A percentile compares a stretch with the other conserved stretches of the same genome.
phyloP scores from a whole-genome alignment of 2,329 filamentous ascomycete genomes.

The Polytolypa hystricis region DNA sequence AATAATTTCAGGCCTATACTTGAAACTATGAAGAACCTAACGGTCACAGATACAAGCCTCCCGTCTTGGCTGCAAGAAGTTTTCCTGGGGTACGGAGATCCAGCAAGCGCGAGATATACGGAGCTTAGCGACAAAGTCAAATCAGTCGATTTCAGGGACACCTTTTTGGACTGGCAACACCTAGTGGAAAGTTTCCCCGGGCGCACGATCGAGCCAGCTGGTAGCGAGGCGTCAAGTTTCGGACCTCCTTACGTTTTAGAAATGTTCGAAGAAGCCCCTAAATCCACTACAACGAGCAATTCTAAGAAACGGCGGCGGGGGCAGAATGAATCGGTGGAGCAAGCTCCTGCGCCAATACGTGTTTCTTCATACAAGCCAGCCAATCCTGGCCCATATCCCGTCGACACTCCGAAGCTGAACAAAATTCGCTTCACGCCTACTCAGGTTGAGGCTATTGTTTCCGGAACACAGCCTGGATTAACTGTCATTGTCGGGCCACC shows the following conservation, averaged over 20 bases:
- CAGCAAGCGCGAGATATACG: slow-evolving; percentile 74
- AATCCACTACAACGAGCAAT: slow-evolving; percentile 45
- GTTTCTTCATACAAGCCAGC: slow-evolving; percentile 84
- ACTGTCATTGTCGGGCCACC: slow-evolving; percentile 91
- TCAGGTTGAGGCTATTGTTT: slow-evolving; percentile 85
- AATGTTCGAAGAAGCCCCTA: slow-evolving; percentile 43
- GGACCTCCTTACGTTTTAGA: slow-evolving; percentile 81
- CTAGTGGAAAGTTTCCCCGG: slow-evolving; percentile 81
- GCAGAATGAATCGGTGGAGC: slow-evolving; percentile 53
- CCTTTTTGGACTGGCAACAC: slow-evolving; percentile 92
- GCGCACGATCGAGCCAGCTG: slow-evolving; percentile 69
- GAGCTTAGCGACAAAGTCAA: slow-evolving; percentile 66
- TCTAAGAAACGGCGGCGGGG: slow-evolving; percentile 84
- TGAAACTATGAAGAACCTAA: slow-evolving; percentile 78
- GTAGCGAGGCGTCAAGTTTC: slow-evolving; percentile 61
- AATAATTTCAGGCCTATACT: slow-evolving; percentile 96
- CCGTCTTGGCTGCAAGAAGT: slow-evolving; percentile 93
- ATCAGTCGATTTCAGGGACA: slow-evolving; percentile 82
- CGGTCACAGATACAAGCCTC: slow-evolving; percentile 72
- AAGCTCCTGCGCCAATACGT: slow-evolving; percentile 56
- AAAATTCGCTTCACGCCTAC: slow-evolving; percentile 77
- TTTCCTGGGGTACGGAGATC: slow-evolving; percentile 94
- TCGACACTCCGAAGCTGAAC: slow-evolving; percentile 74
- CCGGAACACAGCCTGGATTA: slow-evolving; percentile 85
- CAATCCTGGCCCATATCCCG: slow-evolving; percentile 80